phyloP scores from a whole-genome alignment of 805 yeast genomes.

The Candida chilensis region DNA sequence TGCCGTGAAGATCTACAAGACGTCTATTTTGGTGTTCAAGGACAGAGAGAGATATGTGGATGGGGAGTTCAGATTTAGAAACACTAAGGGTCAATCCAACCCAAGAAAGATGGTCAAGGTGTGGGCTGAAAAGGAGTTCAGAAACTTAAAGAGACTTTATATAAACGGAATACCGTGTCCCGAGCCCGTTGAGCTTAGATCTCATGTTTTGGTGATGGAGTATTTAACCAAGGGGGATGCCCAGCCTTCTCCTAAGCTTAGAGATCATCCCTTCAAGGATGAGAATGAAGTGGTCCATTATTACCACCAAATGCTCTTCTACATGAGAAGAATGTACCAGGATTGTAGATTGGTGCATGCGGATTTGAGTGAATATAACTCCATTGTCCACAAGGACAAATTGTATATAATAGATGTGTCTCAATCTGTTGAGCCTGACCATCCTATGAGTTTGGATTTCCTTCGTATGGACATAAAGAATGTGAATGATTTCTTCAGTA shows the following conservation, averaged over 20 bases:
- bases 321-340: conserved; percentile 83
- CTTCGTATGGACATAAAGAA: conserved; percentile 96
- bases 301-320: conserved; percentile 72
- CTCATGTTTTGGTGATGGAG: conserved; percentile 94
- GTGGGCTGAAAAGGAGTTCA: conserved; percentile 98
- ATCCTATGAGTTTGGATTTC: conserved; percentile 93
- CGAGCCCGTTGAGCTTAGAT: conserved; percentile 78
- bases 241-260: conserved; percentile 83
- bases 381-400: conserved; percentile 71
- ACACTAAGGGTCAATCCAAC: conserved; percentile 76
- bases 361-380: conserved; percentile 90
- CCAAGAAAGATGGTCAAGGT: conserved; percentile 96
- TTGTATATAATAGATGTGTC: conserved; percentile 92
- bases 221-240: conserved; percentile 73
- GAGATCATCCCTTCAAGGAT: conserved; percentile 70
- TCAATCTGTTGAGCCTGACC: conserved; percentile 96
- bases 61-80: conserved; percentile 91
- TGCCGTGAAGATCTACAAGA: conserved; percentile 92
- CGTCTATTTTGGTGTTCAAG: conserved; percentile 93
- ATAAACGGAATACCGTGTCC: conserved; percentile 86
- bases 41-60: conserved; percentile 94
- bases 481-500: conserved; percentile 77
- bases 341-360: conserved; percentile 92
- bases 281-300: conserved; percentile 55
- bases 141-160: conserved; percentile 80